Conservation (phyloP, 2,329 filamentous ascomycete genomes). For the Pleochaeta shiraiana region DNA sequence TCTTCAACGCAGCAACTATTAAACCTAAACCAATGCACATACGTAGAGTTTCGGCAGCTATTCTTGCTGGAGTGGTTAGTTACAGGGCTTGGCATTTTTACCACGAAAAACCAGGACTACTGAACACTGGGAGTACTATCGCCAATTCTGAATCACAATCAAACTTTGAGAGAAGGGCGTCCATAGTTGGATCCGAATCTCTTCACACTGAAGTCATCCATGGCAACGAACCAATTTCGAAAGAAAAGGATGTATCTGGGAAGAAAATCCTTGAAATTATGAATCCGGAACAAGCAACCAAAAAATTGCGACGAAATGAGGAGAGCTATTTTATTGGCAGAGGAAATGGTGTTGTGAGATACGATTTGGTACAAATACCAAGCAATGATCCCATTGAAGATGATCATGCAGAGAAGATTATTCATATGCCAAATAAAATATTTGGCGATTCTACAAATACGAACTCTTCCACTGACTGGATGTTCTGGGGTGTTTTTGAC, state of each 20-base stretch:
- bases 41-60: constrained; percentile 39
- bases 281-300: constrained; percentile 78
- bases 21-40: constrained; percentile 44
- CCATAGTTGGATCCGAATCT: constrained; percentile 78
- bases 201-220: constrained; percentile 74
- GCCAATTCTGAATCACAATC: constrained; percentile 6
- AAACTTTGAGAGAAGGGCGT: constrained; percentile 35
- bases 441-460: constrained; percentile 20
- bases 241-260: constrained; percentile 67
- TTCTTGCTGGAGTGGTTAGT: constrained; percentile 45
- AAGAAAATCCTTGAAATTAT: constrained; percentile 88
- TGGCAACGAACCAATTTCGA: constrained; percentile 69
- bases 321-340: constrained; percentile 80
- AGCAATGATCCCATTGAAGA: constrained; percentile 98
- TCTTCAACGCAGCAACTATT: neutral
- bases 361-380: constrained; percentile 83
- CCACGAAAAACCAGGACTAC: constrained; percentile 21
- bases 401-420: constrained; percentile 95
- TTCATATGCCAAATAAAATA: constrained; percentile 52
- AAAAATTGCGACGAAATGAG: constrained; percentile 73
- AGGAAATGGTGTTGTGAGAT: constrained; percentile 78
- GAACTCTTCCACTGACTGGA: constrained; percentile 62
- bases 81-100: constrained; percentile 61
- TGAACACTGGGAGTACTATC: constrained; percentile 14
- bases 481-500: constrained; percentile 99